Evolutionary conservation across 306 rosid genomes (phyloP).

Genomic region (Cucumis cinereus): DNA sequence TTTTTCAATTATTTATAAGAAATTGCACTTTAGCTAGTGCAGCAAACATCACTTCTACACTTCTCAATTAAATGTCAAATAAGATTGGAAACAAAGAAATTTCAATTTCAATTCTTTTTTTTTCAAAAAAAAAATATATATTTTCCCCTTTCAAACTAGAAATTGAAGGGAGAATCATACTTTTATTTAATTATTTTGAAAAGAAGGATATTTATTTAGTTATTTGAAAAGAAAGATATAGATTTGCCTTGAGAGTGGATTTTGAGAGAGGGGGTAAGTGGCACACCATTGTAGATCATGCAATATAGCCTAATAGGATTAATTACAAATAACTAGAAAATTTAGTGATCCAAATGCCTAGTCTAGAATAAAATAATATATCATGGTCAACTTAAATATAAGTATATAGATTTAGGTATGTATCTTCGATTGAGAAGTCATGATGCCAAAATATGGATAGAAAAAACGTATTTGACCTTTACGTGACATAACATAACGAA

Average conservation of each 20-base stretch:
- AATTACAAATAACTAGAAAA: not conserved
- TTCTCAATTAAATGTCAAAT: not conserved
- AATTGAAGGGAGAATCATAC: not conserved
- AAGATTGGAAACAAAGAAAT: not conserved
- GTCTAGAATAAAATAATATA: not conserved
- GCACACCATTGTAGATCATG: slow-evolving; percentile 2
- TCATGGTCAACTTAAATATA: too few relatives aligned
- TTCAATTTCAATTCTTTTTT: not conserved
- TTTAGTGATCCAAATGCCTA: not conserved
- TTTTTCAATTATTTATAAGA: not conserved
- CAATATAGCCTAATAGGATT: not conserved
- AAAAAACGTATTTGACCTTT: too few relatives aligned
- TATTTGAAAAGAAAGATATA: not conserved
- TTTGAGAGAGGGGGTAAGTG: not conserved
- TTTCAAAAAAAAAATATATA: not conserved
- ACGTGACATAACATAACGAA: too few relatives aligned
- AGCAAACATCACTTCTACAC: not conserved
- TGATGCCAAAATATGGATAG: too few relatives aligned
- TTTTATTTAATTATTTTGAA: not conserved
- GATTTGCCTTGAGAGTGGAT: not conserved
- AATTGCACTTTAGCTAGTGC: not conserved
- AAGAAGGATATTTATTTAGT: not conserved
- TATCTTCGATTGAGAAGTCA: too few relatives aligned
- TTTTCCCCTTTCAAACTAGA: not conserved
- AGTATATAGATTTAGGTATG: too few relatives aligned